A percentile compares a stretch with the other conserved stretches of the same genome.
phyloP scores from a whole-genome alignment of 495 filamentous ascomycete genomes.

The Aspergillus campestris region DNA sequence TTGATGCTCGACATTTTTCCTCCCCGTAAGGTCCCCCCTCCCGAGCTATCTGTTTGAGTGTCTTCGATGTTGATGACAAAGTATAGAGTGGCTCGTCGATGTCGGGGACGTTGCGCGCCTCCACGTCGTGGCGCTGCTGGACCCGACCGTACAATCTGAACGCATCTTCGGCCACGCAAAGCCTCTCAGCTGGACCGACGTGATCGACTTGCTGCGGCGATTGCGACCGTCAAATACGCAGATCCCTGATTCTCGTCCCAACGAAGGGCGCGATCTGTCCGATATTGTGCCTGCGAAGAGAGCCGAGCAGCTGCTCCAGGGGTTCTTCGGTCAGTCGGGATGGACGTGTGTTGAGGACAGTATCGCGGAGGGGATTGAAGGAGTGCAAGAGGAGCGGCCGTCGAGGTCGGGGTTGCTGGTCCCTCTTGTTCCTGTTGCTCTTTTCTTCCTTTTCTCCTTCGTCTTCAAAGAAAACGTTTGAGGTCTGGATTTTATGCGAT shows the following conservation, averaged over 20 bases:
- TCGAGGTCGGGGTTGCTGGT: no score
- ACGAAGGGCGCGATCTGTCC: conserved; percentile 3
- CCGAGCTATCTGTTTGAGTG: no score
- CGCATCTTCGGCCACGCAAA: conserved; percentile 30
- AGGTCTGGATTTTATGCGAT: no score
- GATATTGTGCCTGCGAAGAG: conserved; percentile 3
- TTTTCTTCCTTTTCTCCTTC: no score
- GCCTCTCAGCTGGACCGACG: conserved; percentile 11
- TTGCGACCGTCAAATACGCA: conserved; percentile 10
- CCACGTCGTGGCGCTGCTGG: conserved; percentile 38
- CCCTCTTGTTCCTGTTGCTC: no score
- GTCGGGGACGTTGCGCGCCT: conserved; percentile 42
- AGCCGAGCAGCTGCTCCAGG: conserved; percentile 7
- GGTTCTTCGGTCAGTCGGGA: conserved; percentile 6
- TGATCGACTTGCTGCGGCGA: conserved; percentile 7
- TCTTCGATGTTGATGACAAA: background rate
- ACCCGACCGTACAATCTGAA: conserved; percentile 30
- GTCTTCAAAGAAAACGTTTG: no score
- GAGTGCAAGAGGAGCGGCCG: no score
- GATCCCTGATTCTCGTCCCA: conserved; percentile 3
- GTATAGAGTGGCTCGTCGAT: conserved; percentile 35
- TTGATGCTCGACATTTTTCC: conserved; percentile 5
- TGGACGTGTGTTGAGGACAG: conserved; percentile 2
- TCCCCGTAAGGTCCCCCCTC: conserved; percentile 14
- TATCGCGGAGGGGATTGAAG: background rate